Base-by-base conservation (phyloP, 352 stramenopile genomes). In the Pythium sp. region DNA sequence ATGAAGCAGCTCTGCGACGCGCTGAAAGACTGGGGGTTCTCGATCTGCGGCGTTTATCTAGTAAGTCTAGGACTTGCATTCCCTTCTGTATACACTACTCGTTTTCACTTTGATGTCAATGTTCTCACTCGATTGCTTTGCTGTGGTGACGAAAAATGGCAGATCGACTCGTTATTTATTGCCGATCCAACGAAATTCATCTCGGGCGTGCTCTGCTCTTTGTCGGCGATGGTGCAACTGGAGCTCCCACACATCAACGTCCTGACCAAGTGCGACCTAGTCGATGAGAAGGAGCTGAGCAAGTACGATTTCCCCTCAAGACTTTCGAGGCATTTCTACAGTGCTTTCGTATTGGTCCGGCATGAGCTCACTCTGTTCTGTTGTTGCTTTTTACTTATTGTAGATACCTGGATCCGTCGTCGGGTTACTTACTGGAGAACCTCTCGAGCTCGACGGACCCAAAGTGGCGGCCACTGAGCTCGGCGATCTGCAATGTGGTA, bases 201-300 rank as follows among this genome's bases (percentile, higher is more conserved):
- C 63, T 99, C 97, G 14, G 97, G 97, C 15, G 89, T 98, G 34
- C 88, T 99, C 47, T 90, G 98, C 62, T 98, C 92, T 54, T 89
- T 99, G 5, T 98, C 96, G 62, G 93, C 97, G 20, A 99, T 99
- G 98, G 84, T 99, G 18, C 94, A 98, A 64, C 84, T 99, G n/a
- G 97, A 99, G 72, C 86, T 99, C 34, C 97, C 98, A 15, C 89
- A 97, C 69, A 92, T 98, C 36, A 98, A 98, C 72, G 89, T 97
- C 36, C 77, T 98, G 12, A 97, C 92, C 28, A 98, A 98, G 74
- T 97, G 89, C 68, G 92, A 98, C 67, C 69, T 97, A 9, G 88
- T 96, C 14, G 83, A 96, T 59, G 86, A 97, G 58, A 92, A 97
- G 67, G 89, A 95, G 65, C 62, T 97, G 53, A 90, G 80, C 58